Evolutionary conservation across 2,329 filamentous ascomycete genomes (phyloP).

Genomic region (Blastomyces gilchristii): DNA sequence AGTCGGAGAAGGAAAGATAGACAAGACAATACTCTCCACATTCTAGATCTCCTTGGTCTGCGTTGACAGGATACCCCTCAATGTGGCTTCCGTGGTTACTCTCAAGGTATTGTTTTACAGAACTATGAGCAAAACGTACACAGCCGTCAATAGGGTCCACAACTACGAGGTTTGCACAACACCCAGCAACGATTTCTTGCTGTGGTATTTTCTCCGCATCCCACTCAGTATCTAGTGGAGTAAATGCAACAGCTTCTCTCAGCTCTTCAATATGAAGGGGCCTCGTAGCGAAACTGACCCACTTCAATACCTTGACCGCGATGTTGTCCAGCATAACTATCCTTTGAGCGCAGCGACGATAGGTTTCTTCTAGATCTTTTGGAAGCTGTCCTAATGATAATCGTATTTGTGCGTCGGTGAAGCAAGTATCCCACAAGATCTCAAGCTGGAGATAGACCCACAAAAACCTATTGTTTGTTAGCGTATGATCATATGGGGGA

Average conservation of each 20-base stretch:
- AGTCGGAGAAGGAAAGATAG: slow-evolving; percentile 4
- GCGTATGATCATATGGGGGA: not conserved
- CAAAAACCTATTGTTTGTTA: not conserved
- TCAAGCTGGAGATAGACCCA: slow-evolving; percentile 6
- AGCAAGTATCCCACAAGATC: slow-evolving; percentile 4
- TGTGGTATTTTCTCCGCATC: not conserved
- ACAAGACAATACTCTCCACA: slow-evolving; percentile 1
- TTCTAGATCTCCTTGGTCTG: not conserved
- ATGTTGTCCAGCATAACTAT: not conserved
- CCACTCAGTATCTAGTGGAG: not conserved
- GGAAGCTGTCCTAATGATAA: not conserved
- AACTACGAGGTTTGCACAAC: slow-evolving; percentile 1
- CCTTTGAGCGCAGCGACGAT: not conserved
- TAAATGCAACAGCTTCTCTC: not conserved
- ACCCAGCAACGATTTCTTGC: not conserved
- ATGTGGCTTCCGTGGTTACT: not conserved
- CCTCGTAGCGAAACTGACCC: not conserved
- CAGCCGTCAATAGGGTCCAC: not conserved
- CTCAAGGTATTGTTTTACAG: slow-evolving; percentile 1
- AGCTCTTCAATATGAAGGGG: not conserved
- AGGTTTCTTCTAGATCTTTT: not conserved
- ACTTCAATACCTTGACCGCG: not conserved
- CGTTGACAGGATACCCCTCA: not conserved
- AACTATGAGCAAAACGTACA: slow-evolving; percentile 1
- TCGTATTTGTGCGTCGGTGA: slow-evolving; percentile 1